Evolutionary conservation across 2,329 filamentous ascomycete species (phyloP), one percentile per base, ranked within the genome.

Genomic region (Samsoniella hepiali): DNA sequence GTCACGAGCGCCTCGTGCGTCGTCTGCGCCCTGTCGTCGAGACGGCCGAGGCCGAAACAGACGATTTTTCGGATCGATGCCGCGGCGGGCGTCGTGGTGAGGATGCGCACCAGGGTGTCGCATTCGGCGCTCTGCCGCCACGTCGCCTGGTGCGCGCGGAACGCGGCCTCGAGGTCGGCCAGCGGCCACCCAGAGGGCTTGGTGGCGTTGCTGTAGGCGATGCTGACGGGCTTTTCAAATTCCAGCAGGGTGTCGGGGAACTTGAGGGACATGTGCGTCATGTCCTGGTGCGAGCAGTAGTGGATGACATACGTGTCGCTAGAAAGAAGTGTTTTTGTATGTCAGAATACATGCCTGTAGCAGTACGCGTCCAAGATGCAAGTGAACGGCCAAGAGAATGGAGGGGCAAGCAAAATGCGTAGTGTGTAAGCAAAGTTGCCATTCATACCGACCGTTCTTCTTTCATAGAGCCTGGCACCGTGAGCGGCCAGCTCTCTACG

Each of bases 21-120:
- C 2, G 49, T 55, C 38, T 45, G 27, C 9, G 34, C n/a, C 50
- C 38, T 31, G 1, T 31, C 29, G 36, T 62, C 59, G 50, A 62
- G 59, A 32, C 51, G 50, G 32, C 59, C 59, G 31, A 62, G 51
- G 17, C 50, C 59, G 13, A 62, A 62, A 40, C 59, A 62, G 36
- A 62, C 42, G 5, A 62, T 32, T 22, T 62, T 62, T 7, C n/a
- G 17, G 15, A 62, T 56, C 17, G 22, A 22, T 1, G 49, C 29
- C 40, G 32, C 9, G n/a, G 53, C 29, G 27, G 9, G 10, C 2
- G 38, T 15, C 8, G 45, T 32, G 6, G 6, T 8, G 9, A 59
- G 32, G 11, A 15, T 29, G 3, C 4, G 15, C 10, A 45, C 8
- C 17, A 58, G 42, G 13, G 55, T 22, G 15, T 11, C 9, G 29